Evolutionary conservation across 208 protist species (phyloP).

Genomic region (Leptomonas seymouri): DNA sequence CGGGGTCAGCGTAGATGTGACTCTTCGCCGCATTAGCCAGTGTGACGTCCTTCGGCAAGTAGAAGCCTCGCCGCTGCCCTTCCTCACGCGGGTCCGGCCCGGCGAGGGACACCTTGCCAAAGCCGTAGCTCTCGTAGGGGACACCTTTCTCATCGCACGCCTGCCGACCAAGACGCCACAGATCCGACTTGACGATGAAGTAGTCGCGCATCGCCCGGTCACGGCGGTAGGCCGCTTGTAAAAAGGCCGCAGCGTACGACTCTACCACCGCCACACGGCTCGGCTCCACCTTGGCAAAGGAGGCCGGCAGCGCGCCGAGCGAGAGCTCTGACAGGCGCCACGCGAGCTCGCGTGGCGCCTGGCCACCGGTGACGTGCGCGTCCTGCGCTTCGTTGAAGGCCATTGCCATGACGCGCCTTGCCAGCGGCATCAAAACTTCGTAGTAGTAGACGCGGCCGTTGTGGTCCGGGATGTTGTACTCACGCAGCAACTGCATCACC

Average conservation of each 20-base stretch:
- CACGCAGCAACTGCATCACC: constrained; percentile 76
- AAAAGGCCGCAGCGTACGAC: constrained; percentile 81
- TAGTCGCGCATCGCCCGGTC: constrained; percentile 62
- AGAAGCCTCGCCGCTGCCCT: constrained; percentile 52
- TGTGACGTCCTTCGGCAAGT: constrained; percentile 36
- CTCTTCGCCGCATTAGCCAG: constrained; percentile 21
- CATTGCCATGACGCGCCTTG: constrained; percentile 83
- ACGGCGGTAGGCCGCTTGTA: constrained; percentile 86
- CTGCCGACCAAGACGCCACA: constrained; percentile 66
- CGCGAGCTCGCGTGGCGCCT: constrained; percentile 54
- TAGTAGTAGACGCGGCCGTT: constrained; percentile 85
- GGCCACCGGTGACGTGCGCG: constrained; percentile 30
- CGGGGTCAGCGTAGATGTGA: constrained; percentile 30
- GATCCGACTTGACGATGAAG: constrained; percentile 45
- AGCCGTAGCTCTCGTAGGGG: constrained; percentile 70
- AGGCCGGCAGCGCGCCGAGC: constrained; percentile 34
- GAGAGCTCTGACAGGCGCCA: constrained; percentile 79
- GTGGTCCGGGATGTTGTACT: constrained; percentile 90
- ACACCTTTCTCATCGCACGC: constrained; percentile 61
- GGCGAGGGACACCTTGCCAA: constrained; percentile 51
- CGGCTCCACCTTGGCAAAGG: constrained; percentile 22
- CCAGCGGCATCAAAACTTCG: constrained; percentile 85
- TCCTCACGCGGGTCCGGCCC: constrained; percentile 65
- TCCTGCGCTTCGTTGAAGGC: constrained; percentile 66
- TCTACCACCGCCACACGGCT: constrained; percentile 61